Conservation (phyloP, 768 basidiomycete species). For the Termitomyces sp. region DNA sequence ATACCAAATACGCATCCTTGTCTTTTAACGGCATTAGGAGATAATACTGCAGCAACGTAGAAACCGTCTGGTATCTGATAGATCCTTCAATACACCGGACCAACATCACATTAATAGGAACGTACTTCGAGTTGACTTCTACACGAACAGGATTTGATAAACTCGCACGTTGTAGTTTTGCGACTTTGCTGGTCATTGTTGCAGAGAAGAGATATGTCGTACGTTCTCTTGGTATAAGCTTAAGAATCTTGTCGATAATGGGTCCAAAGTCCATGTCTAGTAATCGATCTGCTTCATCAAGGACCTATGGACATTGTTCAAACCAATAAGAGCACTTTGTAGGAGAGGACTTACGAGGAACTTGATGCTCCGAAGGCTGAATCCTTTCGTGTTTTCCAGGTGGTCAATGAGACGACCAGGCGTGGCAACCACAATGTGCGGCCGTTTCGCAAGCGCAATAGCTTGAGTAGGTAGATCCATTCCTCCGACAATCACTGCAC, state of each 20-base stretch:
- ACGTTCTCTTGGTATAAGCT: constrained; percentile 89
- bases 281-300: constrained; percentile 95
- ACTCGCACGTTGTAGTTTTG: constrained; percentile 92
- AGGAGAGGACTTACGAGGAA: constrained; percentile 61
- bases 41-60: constrained; percentile 93
- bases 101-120: not conserved
- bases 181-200: constrained; percentile 98
- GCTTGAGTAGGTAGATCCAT: constrained; percentile 88
- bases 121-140: constrained; percentile 90
- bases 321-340: not conserved
- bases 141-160: constrained; percentile 89
- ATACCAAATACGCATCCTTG: constrained; percentile 88
- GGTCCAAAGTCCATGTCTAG: constrained; percentile 96
- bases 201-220: constrained; percentile 97
- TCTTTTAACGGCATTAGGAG: constrained; percentile 87
- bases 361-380: constrained; percentile 77
- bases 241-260: constrained; percentile 93
- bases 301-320: constrained; percentile 49
- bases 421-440: constrained; percentile 93
- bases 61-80: constrained; percentile 90
- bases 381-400: constrained; percentile 96
- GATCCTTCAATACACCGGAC: not conserved
- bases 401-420: constrained; percentile 92
- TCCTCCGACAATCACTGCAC: constrained; percentile 91
- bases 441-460: constrained; percentile 87